Conservation (phyloP, 2,329 filamentous ascomycete genomes). For the Hymenoscyphus fructigenus region DNA sequence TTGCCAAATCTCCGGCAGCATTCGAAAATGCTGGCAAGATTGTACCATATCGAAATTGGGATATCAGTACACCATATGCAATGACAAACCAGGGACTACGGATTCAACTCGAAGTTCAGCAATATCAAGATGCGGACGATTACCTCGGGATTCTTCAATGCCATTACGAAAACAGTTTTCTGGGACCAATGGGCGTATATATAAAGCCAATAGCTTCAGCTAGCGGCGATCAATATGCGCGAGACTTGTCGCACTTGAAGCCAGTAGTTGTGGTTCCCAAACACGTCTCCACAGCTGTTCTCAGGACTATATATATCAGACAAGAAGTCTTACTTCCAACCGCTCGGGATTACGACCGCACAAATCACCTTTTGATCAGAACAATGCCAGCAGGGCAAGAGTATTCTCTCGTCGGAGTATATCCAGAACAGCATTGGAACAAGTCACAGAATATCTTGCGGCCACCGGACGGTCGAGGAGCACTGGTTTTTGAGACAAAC, state of each 20-base stretch:
- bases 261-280: constrained; percentile 12
- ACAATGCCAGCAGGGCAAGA: constrained; percentile 2
- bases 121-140: constrained; percentile 1
- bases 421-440: constrained; percentile 7
- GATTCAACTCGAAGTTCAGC: constrained; percentile 4
- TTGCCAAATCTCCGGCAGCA: constrained; percentile 13
- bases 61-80: constrained; percentile 12
- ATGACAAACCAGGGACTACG: constrained; percentile 18
- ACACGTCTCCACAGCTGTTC: constrained; percentile 5
- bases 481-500: not conserved
- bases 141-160: constrained; percentile 13
- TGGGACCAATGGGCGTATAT: constrained; percentile 10
- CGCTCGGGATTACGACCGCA: constrained; percentile 11
- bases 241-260: not conserved
- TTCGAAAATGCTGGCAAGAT: constrained; percentile 14
- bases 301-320: constrained; percentile 13
- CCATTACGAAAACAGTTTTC: constrained; percentile 10
- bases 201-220: constrained; percentile 8
- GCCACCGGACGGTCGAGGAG: not conserved
- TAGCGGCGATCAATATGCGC: constrained; percentile 14
- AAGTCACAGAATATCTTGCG: constrained; percentile 6
- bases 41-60: constrained; percentile 16
- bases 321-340: constrained; percentile 13
- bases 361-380: constrained; percentile 12
- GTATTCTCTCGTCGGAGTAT: not conserved